Conservation (phyloP, 768 basidiomycete genomes). For the Podaxis sp. region DNA sequence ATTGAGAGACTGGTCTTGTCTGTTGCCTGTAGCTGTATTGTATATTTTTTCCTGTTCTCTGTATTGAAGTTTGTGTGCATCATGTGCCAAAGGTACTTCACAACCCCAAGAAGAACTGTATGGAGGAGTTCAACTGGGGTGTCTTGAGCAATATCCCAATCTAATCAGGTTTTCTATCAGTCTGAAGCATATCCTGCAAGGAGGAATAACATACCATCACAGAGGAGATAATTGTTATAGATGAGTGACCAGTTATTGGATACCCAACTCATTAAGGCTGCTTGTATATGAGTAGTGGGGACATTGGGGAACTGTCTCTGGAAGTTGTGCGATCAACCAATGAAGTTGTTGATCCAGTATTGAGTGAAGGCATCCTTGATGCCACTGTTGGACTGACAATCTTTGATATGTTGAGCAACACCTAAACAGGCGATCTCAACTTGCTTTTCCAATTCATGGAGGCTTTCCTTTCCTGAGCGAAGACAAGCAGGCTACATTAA, state of each 20-base stretch:
- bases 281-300: conserved; percentile 21
- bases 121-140: conserved; percentile 46
- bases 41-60: conserved; percentile 26
- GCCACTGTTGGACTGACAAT: conserved; percentile 31
- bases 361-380: conserved; percentile 40
- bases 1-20: conserved; percentile 28
- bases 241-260: conserved; percentile 21
- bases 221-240: conserved; percentile 31
- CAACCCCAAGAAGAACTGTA: conserved; percentile 40
- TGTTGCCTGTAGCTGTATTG: conserved; percentile 32
- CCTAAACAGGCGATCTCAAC: conserved; percentile 31
- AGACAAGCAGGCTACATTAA: conserved; percentile 13
- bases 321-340: conserved; percentile 21
- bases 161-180: conserved; percentile 15
- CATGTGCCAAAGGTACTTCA: conserved; percentile 43
- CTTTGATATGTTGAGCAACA: conserved; percentile 26
- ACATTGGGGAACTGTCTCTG: conserved; percentile 21
- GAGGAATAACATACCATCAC: conserved; percentile 21
- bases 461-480: conserved; percentile 22
- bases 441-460: conserved; percentile 29
- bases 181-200: too few relatives aligned
- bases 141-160: conserved; percentile 30
- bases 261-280: conserved; percentile 29
- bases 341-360: conserved; percentile 35
- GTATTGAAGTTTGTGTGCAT: conserved; percentile 31